Base-by-base conservation (phyloP, 2,329 filamentous ascomycete species). In the Hymenotorrendiella dingleyae region DNA sequence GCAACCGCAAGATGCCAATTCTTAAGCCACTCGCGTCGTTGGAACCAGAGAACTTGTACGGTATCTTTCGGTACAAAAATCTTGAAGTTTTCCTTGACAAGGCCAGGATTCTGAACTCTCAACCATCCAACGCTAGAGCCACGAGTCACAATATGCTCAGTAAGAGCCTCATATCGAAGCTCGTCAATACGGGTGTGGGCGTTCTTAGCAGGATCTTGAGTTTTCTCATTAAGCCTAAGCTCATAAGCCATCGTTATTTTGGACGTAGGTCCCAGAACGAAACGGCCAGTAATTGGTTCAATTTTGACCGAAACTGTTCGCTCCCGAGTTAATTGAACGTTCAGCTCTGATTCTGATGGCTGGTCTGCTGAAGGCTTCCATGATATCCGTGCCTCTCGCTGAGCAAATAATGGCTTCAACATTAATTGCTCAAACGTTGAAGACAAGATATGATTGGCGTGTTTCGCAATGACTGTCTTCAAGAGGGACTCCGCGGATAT, bases 401-500 rank as follows among this genome's bases (percentile, higher is more conserved):
- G 73, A 8, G 73, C 67, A 58, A 81, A 90, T 4, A 86, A 72
- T 11, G 76, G 71, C 43, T 76, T 74, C 27, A 69, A 64, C 26
- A 69, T 64, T 41, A 94, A 64, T 42, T 72, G 80, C 36, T 72
- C 67, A 55, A 81, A 76, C 6, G 86, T 81, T 5, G 73, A 73
- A n/a, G 69, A 72, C 32, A 97, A 71, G 20, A 90, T 78, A 55
- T 84, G 72, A 46, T 78, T 80, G 21, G 83, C 76, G 60, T 97
- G 91, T 47, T 75, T 74, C 24, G 84, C 83, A 54, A 94, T 82
- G 14, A 90, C 79, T 24, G 74, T 73, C 54, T 82, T 82, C 32
- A 98, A 65, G 3, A 95, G 74, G 4, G 67, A 61, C 59, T 95
- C 87, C 37, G 86, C 74, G 3, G 85, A 93, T 17, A 97, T 71